Base-by-base conservation (phyloP, 192 early-diverging fungal species). In the Coemansia furcata region DNA sequence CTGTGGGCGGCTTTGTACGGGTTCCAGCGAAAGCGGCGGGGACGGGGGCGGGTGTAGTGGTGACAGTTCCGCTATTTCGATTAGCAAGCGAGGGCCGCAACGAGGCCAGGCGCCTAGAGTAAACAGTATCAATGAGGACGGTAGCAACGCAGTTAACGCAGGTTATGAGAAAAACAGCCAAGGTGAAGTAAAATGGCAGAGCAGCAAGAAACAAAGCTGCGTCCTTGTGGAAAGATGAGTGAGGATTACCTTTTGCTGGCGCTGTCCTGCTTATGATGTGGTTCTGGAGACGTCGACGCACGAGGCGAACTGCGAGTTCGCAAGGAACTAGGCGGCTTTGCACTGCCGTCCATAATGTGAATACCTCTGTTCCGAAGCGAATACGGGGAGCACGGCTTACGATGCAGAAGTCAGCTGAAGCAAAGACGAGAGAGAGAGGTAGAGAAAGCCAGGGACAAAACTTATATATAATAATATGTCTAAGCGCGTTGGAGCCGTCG, bases 141-240 rank as follows among this genome's bases (percentile, higher is more conserved):
- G 54, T 57, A 57, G 54, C 15, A 32, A 33, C 30, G 32, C 54
- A 57, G 54, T 57, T 57, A 57, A 57, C 54, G 29, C 54, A 33
- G 30, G 54, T 32, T n/a, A 17, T 33, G 4, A 42, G n/a, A 36
- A 54, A 66, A 39, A 46, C 30, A 44, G 32, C 17, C 12, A 37
- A 44, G 40, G 2, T 40, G n/a, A 29, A 55, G 57, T 6, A 42
- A 19, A 52, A 66, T 6, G 15, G 4, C 43, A 52, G 50, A 36
- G n/a, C 49, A 66, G 52, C 44, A 43, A n/a, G 58, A 66, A 66
- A n/a, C 42, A 6, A 65, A 17, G 15, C 36, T 32, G 65, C 55
- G 46, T 15, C 54, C 54, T 42, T 42, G 37, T 17, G 35, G 26
- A 40, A 37, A 17, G 26, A 52, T 14, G 11, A 9, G 30, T 52